Evolutionary conservation across 1,139 yeast genomes (phyloP).

Genomic region (Suhomyces yuchorum): DNA sequence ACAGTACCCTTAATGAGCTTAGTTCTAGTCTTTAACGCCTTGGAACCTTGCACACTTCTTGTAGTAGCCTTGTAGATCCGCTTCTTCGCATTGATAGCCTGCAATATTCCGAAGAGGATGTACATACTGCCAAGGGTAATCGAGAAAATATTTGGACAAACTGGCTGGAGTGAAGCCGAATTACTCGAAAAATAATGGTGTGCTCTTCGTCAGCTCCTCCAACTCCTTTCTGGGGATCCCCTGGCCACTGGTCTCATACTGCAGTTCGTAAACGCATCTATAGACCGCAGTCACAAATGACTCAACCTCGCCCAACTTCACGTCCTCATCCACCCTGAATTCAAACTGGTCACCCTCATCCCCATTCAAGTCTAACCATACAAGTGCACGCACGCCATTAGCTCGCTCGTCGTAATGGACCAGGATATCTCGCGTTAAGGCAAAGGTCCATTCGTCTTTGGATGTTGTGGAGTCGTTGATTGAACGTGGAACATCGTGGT

Average conservation of each 20-base stretch:
- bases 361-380: conserved; percentile 84
- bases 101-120: neutral
- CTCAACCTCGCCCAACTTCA: conserved; percentile 58
- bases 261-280: conserved; percentile 76
- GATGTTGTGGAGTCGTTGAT: conserved; percentile 37
- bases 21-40: too few species aligned
- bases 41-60: too few species aligned
- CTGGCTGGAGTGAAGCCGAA: neutral
- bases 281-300: conserved; percentile 64
- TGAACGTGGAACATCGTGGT: conserved; percentile 36
- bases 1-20: too few species aligned
- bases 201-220: conserved; percentile 34
- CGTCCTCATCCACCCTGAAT: conserved; percentile 70
- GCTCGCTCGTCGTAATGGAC: conserved; percentile 42
- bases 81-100: neutral
- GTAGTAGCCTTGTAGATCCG: neutral
- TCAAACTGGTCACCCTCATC: conserved; percentile 84
- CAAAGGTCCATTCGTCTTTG: conserved; percentile 67
- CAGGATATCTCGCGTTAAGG: conserved; percentile 63
- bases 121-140: too few species aligned
- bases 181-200: neutral
- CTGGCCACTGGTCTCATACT: conserved; percentile 59
- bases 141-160: neutral
- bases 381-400: conserved; percentile 49
- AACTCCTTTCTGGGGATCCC: conserved; percentile 50